These are phyloP conservation scores for Clarireedia paspali DNA, from an alignment of 2,329 filamentous ascomycete species.

Conservation along the genomic window DNA sequence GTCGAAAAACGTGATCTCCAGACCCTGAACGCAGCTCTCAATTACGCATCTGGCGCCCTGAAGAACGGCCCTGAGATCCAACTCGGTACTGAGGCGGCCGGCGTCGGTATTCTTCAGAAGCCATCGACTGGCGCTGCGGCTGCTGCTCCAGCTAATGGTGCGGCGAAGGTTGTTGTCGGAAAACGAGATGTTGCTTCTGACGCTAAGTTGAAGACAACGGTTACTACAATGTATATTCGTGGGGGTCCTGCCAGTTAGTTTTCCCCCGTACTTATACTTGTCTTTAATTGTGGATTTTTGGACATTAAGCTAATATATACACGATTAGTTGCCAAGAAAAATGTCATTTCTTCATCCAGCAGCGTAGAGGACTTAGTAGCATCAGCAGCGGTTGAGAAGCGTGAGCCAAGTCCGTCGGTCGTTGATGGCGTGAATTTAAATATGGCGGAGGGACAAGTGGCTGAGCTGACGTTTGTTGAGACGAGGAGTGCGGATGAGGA, in stretches of 20 bases:
- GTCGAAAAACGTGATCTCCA: slow-evolving; percentile 37
- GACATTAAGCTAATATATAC: not conserved
- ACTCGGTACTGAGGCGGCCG: slow-evolving; percentile 37
- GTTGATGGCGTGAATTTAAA: slow-evolving; percentile 26
- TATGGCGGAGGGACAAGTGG: slow-evolving; percentile 25
- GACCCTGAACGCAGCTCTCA: slow-evolving; percentile 41
- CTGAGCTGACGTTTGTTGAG: slow-evolving; percentile 27
- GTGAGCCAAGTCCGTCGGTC: slow-evolving; percentile 16
- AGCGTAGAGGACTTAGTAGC: slow-evolving; percentile 9
- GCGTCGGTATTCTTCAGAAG: slow-evolving; percentile 12
- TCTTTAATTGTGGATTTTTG: not conserved
- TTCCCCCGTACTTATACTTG: not conserved
- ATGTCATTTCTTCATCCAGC: not conserved
- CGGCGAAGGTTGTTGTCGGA: slow-evolving; percentile 1
- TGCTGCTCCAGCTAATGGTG: not conserved
- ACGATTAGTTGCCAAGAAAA: slow-evolving; percentile 8
- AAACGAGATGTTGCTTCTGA: slow-evolving; percentile 6
- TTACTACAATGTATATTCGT: slow-evolving; percentile 27
- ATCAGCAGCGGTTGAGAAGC: slow-evolving; percentile 11
- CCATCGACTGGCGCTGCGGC: not conserved
- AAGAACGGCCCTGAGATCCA: slow-evolving; percentile 40
- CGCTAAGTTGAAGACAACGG: slow-evolving; percentile 24
- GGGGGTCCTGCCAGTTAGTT: slow-evolving; percentile 20
- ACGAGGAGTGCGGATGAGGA: slow-evolving; percentile 21
- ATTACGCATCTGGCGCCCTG: slow-evolving; percentile 39